Percentiles rank a stretch among this genome's conserved stretches.
Conservation (phyloP, 2,329 filamentous ascomycete species). For the Botrytis cinerea region DNA sequence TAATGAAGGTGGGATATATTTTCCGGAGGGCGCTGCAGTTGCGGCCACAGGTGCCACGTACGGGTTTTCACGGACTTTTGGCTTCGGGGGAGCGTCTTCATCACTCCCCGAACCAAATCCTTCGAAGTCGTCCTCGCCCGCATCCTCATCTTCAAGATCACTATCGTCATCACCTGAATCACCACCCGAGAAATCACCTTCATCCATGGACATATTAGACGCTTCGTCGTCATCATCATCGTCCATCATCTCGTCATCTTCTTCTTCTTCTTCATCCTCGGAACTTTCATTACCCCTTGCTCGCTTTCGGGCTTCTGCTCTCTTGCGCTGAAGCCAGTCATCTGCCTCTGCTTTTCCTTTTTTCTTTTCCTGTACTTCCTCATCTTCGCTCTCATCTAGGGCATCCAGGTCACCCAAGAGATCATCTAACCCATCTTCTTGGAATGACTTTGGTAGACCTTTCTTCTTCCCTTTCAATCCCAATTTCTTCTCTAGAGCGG, state of each 20-base stretch:
- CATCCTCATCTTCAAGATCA: slow-evolving; percentile 42
- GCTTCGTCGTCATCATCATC: slow-evolving; percentile 42
- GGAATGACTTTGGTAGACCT: slow-evolving; percentile 69
- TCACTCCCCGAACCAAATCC: slow-evolving; percentile 45
- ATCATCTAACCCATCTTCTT: slow-evolving; percentile 80
- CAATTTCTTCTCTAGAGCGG: slow-evolving; percentile 81
- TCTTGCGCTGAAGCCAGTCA: slow-evolving; percentile 61
- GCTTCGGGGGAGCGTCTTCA: slow-evolving; percentile 43
- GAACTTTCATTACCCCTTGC: slow-evolving; percentile 17
- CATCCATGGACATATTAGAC: slow-evolving; percentile 39
- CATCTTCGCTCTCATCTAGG: slow-evolving; percentile 56
- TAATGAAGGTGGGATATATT: slow-evolving; percentile 89
- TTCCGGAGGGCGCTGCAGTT: slow-evolving; percentile 54
- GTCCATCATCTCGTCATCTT: slow-evolving; percentile 36
- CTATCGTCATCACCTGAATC: slow-evolving; percentile 34
- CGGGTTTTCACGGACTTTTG: slow-evolving; percentile 73
- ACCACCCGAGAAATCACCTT: slow-evolving; percentile 39
- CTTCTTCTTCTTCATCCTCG: slow-evolving; percentile 28
- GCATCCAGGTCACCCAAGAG: slow-evolving; percentile 61
- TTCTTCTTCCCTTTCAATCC: slow-evolving; percentile 73
- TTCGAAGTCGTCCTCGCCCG: slow-evolving; percentile 46
- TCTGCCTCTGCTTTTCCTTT: slow-evolving; percentile 60
- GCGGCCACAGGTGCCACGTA: slow-evolving; percentile 72
- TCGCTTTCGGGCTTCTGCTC: slow-evolving; percentile 47
- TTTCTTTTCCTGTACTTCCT: slow-evolving; percentile 50